phyloP scores from a whole-genome alignment of 2,329 filamentous ascomycete species.

The Diaporthe destruens region DNA sequence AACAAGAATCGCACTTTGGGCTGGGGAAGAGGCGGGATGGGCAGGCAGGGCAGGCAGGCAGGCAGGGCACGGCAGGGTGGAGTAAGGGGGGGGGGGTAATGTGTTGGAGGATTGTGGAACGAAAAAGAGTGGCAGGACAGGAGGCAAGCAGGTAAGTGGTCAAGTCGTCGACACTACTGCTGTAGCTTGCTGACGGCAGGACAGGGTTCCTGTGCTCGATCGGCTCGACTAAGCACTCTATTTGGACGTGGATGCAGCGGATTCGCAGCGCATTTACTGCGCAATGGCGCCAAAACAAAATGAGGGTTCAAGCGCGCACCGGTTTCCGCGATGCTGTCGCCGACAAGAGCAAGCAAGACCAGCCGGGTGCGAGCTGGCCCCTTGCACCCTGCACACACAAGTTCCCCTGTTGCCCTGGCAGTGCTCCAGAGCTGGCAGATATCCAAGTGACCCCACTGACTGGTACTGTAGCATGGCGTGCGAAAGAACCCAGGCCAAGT shows the following conservation, averaged over 20 bases:
- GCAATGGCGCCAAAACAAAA: conserved; percentile 35
- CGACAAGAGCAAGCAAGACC: not conserved
- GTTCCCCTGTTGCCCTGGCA: not conserved
- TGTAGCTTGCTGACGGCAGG: conserved; percentile 19
- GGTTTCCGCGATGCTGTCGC: not conserved
- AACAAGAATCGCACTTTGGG: conserved; percentile 10
- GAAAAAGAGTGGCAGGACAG: not conserved
- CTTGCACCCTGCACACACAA: not conserved
- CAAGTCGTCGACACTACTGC: not conserved
- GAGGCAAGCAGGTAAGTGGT: not conserved
- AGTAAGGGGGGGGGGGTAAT: not conserved
- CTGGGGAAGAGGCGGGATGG: not conserved
- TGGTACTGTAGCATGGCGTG: conserved; percentile 12
- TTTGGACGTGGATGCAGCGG: conserved; percentile 27
- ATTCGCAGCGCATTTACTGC: conserved; percentile 25
- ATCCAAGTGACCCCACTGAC: conserved; percentile 1
- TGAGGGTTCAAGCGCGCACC: conserved; percentile 13
- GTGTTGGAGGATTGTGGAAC: conserved; percentile 1
- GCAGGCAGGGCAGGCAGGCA: not conserved
- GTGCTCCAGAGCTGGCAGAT: conserved; percentile 22
- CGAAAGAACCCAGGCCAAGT: conserved; percentile 16
- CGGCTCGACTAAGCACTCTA: conserved; percentile 36
- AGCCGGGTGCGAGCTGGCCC: not conserved
- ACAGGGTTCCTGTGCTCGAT: conserved; percentile 14
- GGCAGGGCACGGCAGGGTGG: not conserved